Evolutionary conservation across 371 early-diverging fungal genomes (phyloP).

Genomic region (Syncephalastrum contaminatum): DNA sequence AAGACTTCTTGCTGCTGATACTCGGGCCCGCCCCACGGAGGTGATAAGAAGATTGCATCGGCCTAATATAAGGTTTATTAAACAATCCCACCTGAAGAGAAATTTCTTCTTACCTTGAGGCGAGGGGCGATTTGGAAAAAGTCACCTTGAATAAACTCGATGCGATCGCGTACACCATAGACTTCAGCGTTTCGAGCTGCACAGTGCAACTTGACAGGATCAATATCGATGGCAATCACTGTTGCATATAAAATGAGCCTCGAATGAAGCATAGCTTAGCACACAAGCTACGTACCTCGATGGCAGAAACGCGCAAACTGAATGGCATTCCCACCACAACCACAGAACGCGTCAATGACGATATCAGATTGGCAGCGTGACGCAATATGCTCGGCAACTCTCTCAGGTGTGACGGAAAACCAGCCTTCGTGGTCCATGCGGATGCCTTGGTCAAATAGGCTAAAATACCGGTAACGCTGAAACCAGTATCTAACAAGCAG

Average conservation of each 20-base stretch:
- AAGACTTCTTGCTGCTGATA: conserved; percentile 43
- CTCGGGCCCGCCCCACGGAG: conserved; percentile 91
- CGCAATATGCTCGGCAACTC: conserved; percentile 85
- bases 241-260: conserved; percentile 1
- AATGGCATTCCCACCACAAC: conserved; percentile 95
- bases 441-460: conserved; percentile 82
- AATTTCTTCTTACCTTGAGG: conserved; percentile 47
- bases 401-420: conserved; percentile 97
- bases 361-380: conserved; percentile 65
- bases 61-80: conserved; percentile 47
- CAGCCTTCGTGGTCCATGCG: conserved; percentile 89
- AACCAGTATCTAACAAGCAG: conserved; percentile 70
- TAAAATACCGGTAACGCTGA: conserved; percentile 84
- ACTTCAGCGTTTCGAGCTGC: conserved; percentile 86
- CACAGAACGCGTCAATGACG: conserved; percentile 93
- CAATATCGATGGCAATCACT: conserved; percentile 95
- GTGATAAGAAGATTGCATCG: conserved; percentile 90
- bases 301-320: conserved; percentile 90
- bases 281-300: conserved; percentile 41
- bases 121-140: conserved; percentile 69
- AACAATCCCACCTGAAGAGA: conserved; percentile 10
- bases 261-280: neutral
- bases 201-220: conserved; percentile 75
- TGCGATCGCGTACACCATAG: conserved; percentile 90
- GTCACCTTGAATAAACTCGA: conserved; percentile 89